Evolutionary conservation across 1,284 basidiomycete species (phyloP), one percentile per base, ranked within the genome.

Genomic region (Psilocybe mexicana): DNA sequence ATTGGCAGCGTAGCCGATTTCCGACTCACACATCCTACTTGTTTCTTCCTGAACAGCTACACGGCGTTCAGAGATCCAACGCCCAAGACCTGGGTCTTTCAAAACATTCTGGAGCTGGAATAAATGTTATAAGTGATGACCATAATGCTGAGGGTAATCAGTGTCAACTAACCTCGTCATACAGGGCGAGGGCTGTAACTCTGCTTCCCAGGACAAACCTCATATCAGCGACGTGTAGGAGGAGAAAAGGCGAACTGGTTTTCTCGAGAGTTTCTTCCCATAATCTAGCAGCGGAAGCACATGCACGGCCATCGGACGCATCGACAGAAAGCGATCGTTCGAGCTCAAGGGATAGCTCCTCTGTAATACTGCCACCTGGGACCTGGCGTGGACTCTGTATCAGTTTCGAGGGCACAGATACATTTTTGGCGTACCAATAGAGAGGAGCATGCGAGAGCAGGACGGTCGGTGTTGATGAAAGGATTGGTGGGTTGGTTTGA

Each of bases 221-320:
- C 60, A 64, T 62, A 53, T 64, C 63, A 43, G 58, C 61, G 18
- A 62, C 61, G 49, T 54, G 51, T 54, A 63, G n/a, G 58, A 63
- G 50, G 11, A 63, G 58, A 50, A 61, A 63, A 1, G 60, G 62
- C 8, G 58, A 5, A 11, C 53, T 60, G 26, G 60, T 50, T 25
- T 33, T 26, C 40, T 62, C 53, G 10, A 64, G 58, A 33, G 62
- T 55, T 30, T 7, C 11, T 58, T 64, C 61, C 58, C 60, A 62
- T 26, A 61, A 24, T 36, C 56, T 60, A 10, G 49, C 61, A 2
- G 63, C 60, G 36, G 49, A 38, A 36, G 58, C 55, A 43, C 55
- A 61, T 28, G 45, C 55, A 50, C 48, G 25, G 23, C 46, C 53
- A 49, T 64, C 48, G 23, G 43, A 51, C 38, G 28, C 3, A 36